Conservation (phyloP, 768 basidiomycete species). For the Tylopilus plumbeoviolaceoides region DNA sequence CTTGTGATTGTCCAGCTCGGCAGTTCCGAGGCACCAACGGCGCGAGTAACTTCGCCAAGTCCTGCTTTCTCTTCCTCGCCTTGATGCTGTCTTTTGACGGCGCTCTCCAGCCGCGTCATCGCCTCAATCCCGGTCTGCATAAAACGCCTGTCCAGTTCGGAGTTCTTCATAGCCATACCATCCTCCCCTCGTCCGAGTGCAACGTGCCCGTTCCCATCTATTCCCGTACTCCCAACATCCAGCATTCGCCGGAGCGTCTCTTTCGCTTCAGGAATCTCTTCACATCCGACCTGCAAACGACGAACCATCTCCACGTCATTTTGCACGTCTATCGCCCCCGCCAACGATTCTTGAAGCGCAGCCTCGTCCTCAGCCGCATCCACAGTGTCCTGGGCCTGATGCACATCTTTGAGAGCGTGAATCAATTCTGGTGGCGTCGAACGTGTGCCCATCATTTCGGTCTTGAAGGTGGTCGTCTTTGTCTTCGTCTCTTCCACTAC, state of each 20-base stretch:
- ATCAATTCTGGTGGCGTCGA: not conserved
- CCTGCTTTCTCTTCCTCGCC: not conserved
- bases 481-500: not conserved
- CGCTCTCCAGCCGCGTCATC: conserved; percentile 54
- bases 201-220: not conserved
- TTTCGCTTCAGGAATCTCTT: conserved; percentile 23
- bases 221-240: not conserved
- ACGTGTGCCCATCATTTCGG: not conserved
- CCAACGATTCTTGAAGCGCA: conserved; percentile 19
- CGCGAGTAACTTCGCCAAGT: not conserved
- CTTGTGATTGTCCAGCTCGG: conserved; percentile 78
- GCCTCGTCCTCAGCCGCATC: conserved; percentile 23
- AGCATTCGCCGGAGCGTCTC: conserved; percentile 22
- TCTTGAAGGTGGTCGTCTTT: not conserved
- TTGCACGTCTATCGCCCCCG: conserved; percentile 8
- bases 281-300: conserved; percentile 19
- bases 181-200: not conserved
- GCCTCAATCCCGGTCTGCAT: conserved; percentile 72
- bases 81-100: not conserved
- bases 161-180: not conserved
- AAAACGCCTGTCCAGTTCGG: conserved; percentile 52
- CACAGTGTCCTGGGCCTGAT: conserved; percentile 19
- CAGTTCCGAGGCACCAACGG: conserved; percentile 28
- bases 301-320: conserved; percentile 22
- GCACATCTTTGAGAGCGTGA: conserved; percentile 17